Conservation (phyloP, 495 filamentous ascomycete genomes). For the Rusavskia elegans region DNA sequence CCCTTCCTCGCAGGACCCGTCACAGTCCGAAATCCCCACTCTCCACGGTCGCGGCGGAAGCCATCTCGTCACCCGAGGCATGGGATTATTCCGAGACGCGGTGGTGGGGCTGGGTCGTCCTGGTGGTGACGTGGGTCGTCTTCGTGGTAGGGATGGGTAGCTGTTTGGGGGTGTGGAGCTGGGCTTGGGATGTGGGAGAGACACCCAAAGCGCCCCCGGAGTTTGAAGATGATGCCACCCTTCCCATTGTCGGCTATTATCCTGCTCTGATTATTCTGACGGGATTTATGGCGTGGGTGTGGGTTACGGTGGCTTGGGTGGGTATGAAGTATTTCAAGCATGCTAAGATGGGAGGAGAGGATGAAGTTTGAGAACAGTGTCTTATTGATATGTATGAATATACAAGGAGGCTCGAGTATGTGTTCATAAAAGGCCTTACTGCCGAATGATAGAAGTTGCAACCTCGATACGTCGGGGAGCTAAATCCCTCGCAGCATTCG, state of each 20-base stretch:
- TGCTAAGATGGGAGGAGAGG: constrained; percentile 62
- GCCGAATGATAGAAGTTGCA: too few relatives aligned
- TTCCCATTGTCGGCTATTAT: constrained; percentile 95
- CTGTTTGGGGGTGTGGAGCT: constrained; percentile 95
- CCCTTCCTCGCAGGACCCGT: constrained; percentile 1
- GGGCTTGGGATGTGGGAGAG: constrained; percentile 98
- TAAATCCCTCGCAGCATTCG: too few relatives aligned
- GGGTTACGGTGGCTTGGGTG: constrained; percentile 92
- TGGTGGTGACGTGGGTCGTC: constrained; percentile 79
- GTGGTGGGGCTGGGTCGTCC: constrained; percentile 91
- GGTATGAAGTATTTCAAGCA: constrained; percentile 99
- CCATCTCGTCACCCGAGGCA: constrained; percentile 30
- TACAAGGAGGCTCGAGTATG: too few relatives aligned
- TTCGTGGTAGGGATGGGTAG: constrained; percentile 93
- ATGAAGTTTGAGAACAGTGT: constrained; percentile 15
- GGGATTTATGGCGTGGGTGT: constrained; percentile 95
- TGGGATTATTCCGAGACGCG: constrained; percentile 88
- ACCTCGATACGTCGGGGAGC: too few relatives aligned
- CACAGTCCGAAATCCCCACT: constrained; percentile 47
- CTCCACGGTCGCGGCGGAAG: constrained; percentile 11
- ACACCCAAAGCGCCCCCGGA: constrained; percentile 88
- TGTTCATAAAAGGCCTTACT: too few relatives aligned
- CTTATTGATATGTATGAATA: too few relatives aligned
- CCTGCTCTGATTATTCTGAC: constrained; percentile 86
- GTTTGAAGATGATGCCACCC: constrained; percentile 77